Evolutionary conservation across 768 basidiomycete genomes (phyloP).

Genomic region (Naganishia vishniacii): DNA sequence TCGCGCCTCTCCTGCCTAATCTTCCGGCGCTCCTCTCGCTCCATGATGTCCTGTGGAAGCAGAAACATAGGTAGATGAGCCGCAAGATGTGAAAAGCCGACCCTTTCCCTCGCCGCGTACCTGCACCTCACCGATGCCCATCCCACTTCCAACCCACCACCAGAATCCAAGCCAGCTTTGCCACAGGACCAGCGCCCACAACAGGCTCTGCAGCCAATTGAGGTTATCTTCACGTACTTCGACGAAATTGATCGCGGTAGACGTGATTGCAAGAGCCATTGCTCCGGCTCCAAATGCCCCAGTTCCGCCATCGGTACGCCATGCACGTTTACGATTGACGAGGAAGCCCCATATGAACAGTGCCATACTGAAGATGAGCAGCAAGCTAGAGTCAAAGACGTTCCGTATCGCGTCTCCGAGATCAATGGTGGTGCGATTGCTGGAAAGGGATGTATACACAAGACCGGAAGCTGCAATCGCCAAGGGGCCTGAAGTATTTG

Average conservation of each 20-base stretch:
- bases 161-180: slow-evolving; percentile 94
- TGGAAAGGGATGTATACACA: slow-evolving; percentile 69
- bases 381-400: slow-evolving; percentile 93
- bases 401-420: slow-evolving; percentile 75
- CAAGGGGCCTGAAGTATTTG: slow-evolving; percentile 60
- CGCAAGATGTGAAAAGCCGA: too few species aligned
- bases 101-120: slow-evolving; percentile 30
- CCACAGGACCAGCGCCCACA: slow-evolving; percentile 92
- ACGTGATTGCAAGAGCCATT: slow-evolving; percentile 70
- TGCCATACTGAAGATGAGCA: slow-evolving; percentile 81
- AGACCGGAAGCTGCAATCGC: slow-evolving; percentile 77
- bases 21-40: slow-evolving; percentile 38
- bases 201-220: slow-evolving; percentile 81
- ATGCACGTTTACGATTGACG: slow-evolving; percentile 82
- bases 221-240: slow-evolving; percentile 84
- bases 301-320: slow-evolving; percentile 94
- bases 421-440: slow-evolving; percentile 50
- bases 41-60: slow-evolving; percentile 31
- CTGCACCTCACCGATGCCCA: slow-evolving; percentile 68
- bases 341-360: slow-evolving; percentile 89
- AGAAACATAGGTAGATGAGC: too few species aligned
- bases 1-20: slow-evolving; percentile 38
- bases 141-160: slow-evolving; percentile 91
- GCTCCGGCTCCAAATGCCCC: slow-evolving; percentile 86
- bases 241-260: slow-evolving; percentile 75